These are phyloP conservation scores for Gardenia jasminoides DNA, from an alignment of 257 asterid species.

Conservation along the genomic window DNA sequence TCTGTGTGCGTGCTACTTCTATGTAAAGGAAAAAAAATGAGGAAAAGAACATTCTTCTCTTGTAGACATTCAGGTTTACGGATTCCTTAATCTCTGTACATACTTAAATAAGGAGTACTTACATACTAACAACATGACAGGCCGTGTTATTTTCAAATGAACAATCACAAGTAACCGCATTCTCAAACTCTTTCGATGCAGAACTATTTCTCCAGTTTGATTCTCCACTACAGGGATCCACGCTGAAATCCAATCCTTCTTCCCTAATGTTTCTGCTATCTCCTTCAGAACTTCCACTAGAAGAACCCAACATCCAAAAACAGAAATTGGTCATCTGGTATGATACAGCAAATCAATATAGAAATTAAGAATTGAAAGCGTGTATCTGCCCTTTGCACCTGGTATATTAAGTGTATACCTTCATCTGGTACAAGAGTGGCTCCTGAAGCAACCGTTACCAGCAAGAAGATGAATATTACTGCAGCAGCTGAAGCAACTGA, in stretches of 20 bases:
- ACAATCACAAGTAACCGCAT: slow-evolving; percentile 23
- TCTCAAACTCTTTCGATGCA: neutral
- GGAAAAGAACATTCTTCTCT: neutral
- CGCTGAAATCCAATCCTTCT: slow-evolving; percentile 17
- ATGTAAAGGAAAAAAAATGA: no score
- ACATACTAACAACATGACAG: slow-evolving; percentile 25
- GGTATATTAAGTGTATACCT: neutral
- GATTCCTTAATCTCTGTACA: no score
- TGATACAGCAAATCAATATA: no score
- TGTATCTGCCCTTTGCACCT: no score
- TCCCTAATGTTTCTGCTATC: slow-evolving; percentile 16
- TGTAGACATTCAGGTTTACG: no score
- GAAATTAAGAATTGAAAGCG: no score
- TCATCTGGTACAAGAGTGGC: neutral
- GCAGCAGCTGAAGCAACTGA: neutral
- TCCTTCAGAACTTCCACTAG: slow-evolving; percentile 14
- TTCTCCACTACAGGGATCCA: slow-evolving; percentile 21
- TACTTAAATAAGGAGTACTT: neutral
- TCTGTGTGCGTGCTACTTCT: no score
- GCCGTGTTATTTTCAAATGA: neutral
- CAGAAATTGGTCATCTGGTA: no score
- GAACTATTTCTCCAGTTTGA: neutral
- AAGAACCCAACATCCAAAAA: neutral
- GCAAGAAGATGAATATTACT: neutral
- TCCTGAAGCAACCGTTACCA: neutral